Evolutionary conservation across 2,329 filamentous ascomycete genomes (phyloP), one percentile per base, ranked within the genome.

Genomic region (Byssochlamys sp.): DNA sequence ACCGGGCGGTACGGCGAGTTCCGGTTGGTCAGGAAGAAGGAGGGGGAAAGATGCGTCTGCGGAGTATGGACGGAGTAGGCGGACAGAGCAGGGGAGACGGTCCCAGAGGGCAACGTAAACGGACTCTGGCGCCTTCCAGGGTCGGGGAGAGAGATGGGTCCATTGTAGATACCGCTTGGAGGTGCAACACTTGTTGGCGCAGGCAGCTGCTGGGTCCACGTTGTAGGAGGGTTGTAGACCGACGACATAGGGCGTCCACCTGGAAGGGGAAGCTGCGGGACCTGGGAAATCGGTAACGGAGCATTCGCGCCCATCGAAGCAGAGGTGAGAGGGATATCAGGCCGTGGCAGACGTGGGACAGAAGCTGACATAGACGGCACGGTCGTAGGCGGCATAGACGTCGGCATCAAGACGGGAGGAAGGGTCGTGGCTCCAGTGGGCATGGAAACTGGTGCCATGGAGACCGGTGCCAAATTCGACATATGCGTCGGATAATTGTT

Each of bases 1-100:
- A 96, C 87, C 1, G 92, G 92, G 62, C 90, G 89, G 74, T 97
- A 97, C 2, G 94, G 94, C 57, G 92, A 97, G 61, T 89, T 86
- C 57, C 94, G 84, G 70, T 96, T 90, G 67, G 89, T 88, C 39
- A 96, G 79, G 73, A 95, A 95, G 67, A 90, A 84, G 10, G 89
- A 91, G 0, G 92, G 92, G 31, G 94, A 97, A 62, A 94, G 82
- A 31, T 89, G 87, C 51, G 84, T 83, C 4, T 87, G 86, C 7
- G 85, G 76, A 2, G 83, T 81, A 51, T 79, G 77, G 5, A 77
- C 77, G 55, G 82, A 88, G 25, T 83, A 79, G 14, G 85, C 83
- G n/a, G 80, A 81, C n/a, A 87, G 71, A 0, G 84, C 84, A 0
- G 90, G 91, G 0, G 89, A 92, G 0, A 80, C 78, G 9, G 75